phyloP scores from a whole-genome alignment of 371 early-diverging fungal species.

The Lichtheimia ornata region DNA sequence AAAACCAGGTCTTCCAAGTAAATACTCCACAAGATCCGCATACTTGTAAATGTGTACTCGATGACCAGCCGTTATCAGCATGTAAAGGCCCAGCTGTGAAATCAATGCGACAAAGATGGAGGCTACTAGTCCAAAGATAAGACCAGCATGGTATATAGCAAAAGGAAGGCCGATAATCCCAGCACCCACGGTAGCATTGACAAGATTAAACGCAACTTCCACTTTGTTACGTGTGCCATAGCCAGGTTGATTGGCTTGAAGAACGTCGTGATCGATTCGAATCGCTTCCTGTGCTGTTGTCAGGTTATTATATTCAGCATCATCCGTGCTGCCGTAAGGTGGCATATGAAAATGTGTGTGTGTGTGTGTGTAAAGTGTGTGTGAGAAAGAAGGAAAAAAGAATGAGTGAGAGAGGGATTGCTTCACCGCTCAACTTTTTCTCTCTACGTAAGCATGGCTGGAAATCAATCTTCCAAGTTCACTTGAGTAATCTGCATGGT shows the following conservation, averaged over 20 bases:
- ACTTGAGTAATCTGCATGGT: too few relatives aligned
- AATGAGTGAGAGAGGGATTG: background rate
- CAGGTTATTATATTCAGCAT: background rate
- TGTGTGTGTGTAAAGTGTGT: background rate
- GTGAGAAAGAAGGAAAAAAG: slow-evolving; percentile 2
- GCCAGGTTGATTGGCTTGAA: slow-evolving; percentile 29
- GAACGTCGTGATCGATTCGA: slow-evolving; percentile 5
- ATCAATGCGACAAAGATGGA: slow-evolving; percentile 40
- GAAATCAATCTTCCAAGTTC: too few relatives aligned
- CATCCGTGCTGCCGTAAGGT: slow-evolving; percentile 7
- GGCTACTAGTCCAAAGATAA: slow-evolving; percentile 42
- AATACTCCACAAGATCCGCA: slow-evolving; percentile 41
- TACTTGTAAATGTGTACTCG: slow-evolving; percentile 42
- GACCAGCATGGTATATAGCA: slow-evolving; percentile 47
- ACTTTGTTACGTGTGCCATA: slow-evolving; percentile 22
- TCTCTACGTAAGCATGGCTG: too few relatives aligned
- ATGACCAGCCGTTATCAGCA: slow-evolving; percentile 46
- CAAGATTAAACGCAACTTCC: slow-evolving; percentile 41
- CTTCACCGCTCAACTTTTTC: too few relatives aligned
- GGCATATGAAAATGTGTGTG: slow-evolving; percentile 1
- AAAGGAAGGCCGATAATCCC: slow-evolving; percentile 53
- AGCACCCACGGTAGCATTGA: slow-evolving; percentile 55
- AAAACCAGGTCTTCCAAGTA: slow-evolving; percentile 40
- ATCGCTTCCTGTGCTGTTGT: background rate
- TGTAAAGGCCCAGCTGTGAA: slow-evolving; percentile 40